Evolutionary conservation across 768 basidiomycete species (phyloP).

Genomic region (Auricularia sp.): DNA sequence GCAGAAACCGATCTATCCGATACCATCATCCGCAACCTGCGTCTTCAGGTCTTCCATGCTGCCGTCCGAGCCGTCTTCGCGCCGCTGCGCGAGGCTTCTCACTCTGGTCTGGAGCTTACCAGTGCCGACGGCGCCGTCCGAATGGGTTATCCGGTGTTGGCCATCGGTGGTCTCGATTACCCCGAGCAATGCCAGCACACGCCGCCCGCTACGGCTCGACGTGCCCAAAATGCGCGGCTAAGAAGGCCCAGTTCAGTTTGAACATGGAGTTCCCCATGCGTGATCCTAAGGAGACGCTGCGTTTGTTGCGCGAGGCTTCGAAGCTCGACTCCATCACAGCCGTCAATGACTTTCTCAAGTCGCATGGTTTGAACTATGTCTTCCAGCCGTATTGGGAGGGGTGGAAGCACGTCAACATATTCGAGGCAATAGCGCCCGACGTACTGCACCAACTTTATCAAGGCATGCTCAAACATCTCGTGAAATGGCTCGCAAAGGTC

Average conservation of each 20-base stretch:
- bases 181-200: constrained; percentile 14
- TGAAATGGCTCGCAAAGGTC: neutral
- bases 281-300: neutral
- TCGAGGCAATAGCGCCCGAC: neutral
- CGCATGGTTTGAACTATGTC: neutral
- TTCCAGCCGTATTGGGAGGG: neutral
- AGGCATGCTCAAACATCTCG: neutral
- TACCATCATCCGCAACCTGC: neutral
- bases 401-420: neutral
- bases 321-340: neutral
- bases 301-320: neutral
- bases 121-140: neutral
- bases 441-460: neutral
- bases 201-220: neutral
- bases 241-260: neutral
- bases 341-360: neutral
- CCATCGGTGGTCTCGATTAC: constrained; percentile 8
- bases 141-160: neutral
- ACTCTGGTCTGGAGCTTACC: neutral
- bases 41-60: neutral
- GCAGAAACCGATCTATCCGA: neutral
- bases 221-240: neutral
- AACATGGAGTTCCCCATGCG: neutral
- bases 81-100: neutral
- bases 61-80: neutral